Evolutionary conservation across 768 basidiomycete genomes (phyloP).

Genomic region (Hortiboletus campestris): DNA sequence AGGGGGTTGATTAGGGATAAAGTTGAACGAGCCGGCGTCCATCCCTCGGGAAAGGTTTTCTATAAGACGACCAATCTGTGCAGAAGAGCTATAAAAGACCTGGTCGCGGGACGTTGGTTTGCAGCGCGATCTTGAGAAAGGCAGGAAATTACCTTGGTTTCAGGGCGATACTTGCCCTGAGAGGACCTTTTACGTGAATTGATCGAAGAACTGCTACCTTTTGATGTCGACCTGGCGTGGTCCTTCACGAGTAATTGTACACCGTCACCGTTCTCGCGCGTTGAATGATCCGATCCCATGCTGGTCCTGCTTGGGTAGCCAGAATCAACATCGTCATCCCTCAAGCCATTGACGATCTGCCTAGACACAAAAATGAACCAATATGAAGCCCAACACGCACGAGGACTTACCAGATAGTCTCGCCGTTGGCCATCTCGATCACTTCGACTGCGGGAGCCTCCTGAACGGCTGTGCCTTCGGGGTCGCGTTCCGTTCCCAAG

Average conservation of each 20-base stretch:
- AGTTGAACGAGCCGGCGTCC: slow-evolving; percentile 84
- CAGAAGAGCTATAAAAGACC: slow-evolving; percentile 50
- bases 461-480: slow-evolving; percentile 29
- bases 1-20: slow-evolving; percentile 45
- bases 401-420: slow-evolving; percentile 73
- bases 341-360: slow-evolving; percentile 82
- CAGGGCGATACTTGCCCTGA: slow-evolving; percentile 62
- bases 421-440: slow-evolving; percentile 81
- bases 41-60: slow-evolving; percentile 78
- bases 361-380: slow-evolving; percentile 26
- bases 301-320: slow-evolving; percentile 65
- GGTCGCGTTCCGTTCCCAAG: slow-evolving; percentile 23
- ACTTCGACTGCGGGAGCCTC: slow-evolving; percentile 71
- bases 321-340: slow-evolving; percentile 73
- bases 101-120: slow-evolving; percentile 12
- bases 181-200: slow-evolving; percentile 57
- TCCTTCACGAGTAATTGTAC: slow-evolving; percentile 77
- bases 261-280: slow-evolving; percentile 45
- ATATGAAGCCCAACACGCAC: background rate
- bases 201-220: slow-evolving; percentile 58
- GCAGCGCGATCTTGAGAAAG: slow-evolving; percentile 1
- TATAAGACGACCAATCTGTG: slow-evolving; percentile 80
- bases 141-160: slow-evolving; percentile 68
- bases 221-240: slow-evolving; percentile 64
- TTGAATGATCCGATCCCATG: slow-evolving; percentile 72